phyloP scores from a whole-genome alignment of 2,329 filamentous ascomycete species.

The Ophiobolus disseminans region DNA sequence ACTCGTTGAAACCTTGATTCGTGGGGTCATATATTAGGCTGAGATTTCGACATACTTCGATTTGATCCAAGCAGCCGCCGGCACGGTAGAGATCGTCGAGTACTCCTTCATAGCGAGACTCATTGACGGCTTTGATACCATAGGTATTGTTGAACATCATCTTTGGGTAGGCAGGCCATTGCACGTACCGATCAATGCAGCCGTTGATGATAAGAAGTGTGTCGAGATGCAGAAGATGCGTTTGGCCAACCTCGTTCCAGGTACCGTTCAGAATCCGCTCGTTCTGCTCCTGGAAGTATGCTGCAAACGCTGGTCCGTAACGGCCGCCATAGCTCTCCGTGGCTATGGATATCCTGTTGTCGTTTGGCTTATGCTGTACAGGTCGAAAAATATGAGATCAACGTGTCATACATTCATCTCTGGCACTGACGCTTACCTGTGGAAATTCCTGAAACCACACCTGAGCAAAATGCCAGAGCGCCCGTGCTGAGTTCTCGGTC shows the following conservation, averaged over 20 bases:
- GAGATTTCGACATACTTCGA: conserved; percentile 59
- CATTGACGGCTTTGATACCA: conserved; percentile 59
- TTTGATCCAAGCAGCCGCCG: conserved; percentile 62
- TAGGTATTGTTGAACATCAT: conserved; percentile 68
- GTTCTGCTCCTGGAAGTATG: conserved; percentile 66
- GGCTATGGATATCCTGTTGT: conserved; percentile 62
- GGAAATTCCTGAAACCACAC: conserved; percentile 70
- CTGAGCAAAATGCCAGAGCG: conserved; percentile 66
- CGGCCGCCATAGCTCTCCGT: conserved; percentile 63
- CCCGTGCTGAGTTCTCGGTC: conserved; percentile 61
- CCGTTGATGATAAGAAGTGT: conserved; percentile 65
- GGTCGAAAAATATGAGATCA: no score
- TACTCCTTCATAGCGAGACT: conserved; percentile 56
- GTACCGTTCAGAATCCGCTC: conserved; percentile 55
- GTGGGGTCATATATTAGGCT: conserved; percentile 59
- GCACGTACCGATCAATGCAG: conserved; percentile 60
- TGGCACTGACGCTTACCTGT: neutral
- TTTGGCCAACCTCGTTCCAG: conserved; percentile 42
- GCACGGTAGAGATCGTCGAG: conserved; percentile 54
- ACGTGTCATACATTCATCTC: no score
- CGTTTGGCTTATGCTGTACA: conserved; percentile 64
- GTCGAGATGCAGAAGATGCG: conserved; percentile 53
- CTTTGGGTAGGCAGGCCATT: conserved; percentile 56
- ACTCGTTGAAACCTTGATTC: conserved; percentile 49
- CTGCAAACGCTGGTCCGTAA: conserved; percentile 64